Base-by-base conservation (phyloP, 768 basidiomycete genomes). In the Macrolepiota albuminosa region DNA sequence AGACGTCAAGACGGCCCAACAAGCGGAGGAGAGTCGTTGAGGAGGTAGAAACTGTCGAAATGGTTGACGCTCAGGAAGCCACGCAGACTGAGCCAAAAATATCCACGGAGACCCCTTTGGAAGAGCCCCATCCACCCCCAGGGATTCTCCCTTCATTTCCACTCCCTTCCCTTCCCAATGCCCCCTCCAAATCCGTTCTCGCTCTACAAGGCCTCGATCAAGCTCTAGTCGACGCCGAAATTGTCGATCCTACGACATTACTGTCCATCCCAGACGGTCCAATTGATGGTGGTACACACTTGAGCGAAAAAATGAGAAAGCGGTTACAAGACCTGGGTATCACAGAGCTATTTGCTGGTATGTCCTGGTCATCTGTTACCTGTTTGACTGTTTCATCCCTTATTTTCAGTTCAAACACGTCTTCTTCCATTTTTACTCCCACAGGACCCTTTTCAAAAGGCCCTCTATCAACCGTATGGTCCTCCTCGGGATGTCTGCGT, bases 341-440 rank as follows among this genome's bases (percentile, higher is more conserved):
- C n/a, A 79, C 77, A 5, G 88, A 94, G 60, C 77, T 96, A 59
- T 97, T 98, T 72, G 93, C 94, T 56, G 94, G 94, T 93, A 65
- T 62, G 84, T 39, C 48, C 46, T 18, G 39, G 5, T 29, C 1
- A 1, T 42, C 18, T 29, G 18, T 33, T 42, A 8, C 31, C 18
- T 47, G 26, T 43, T 10, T 57, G 29, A 18, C 54, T 34, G 57
- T 16, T 13, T 40, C 43, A n/a, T 26, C 50, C 40, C 14, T 26
- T 16, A 43, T 21, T 21, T 42, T 47, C 65, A 95, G 97, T 98
- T 1, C 97, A 99, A 79, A 93, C 92, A 1, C 82, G 81, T 18
- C 81, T 98, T 13, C 73, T 98, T 0, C 95, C 96, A 1, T 85
- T 93, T 68, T 78, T 98, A 0, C 80, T 95, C 14, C 78, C 81